These are phyloP conservation scores for Botrytis byssoidea DNA, from an alignment of 2,329 filamentous ascomycete genomes.

Conservation along the genomic window DNA sequence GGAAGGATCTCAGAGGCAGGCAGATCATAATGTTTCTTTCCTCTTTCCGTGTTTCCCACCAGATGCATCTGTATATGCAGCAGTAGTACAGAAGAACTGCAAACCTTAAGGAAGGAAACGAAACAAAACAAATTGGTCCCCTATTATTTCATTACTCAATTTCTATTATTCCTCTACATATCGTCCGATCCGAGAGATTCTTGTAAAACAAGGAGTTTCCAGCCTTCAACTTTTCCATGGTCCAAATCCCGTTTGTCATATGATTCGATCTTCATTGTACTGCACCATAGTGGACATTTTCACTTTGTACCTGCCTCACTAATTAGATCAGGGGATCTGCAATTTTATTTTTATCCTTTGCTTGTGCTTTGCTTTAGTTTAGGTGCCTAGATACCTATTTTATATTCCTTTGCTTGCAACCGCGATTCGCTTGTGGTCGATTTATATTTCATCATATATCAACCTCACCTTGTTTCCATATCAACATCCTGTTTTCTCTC, in stretches of 20 bases:
- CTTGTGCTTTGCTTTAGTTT: not conserved
- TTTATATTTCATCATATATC: constrained; percentile 18
- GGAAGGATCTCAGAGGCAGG: not conserved
- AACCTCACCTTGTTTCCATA: not conserved
- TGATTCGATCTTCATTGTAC: not conserved
- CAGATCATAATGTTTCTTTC: not conserved
- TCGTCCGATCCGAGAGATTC: not conserved
- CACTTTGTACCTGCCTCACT: constrained; percentile 12
- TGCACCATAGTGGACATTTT: not conserved
- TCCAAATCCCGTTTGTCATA: constrained; percentile 9
- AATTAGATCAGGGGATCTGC: not conserved
- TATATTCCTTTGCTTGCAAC: not conserved
- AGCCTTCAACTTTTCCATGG: not conserved
- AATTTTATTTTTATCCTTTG: constrained; percentile 9
- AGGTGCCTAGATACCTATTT: not conserved
- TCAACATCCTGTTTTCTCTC: not conserved
- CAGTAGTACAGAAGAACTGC: not conserved
- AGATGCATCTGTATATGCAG: constrained; percentile 4
- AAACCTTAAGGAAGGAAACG: not conserved
- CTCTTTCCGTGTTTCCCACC: not conserved
- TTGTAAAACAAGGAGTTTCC: constrained; percentile 11
- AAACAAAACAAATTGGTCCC: constrained; percentile 1
- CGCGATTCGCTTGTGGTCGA: constrained; percentile 5
- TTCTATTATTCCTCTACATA: not conserved
- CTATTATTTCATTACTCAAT: not conserved